phyloP scores from a whole-genome alignment of 495 filamentous ascomycete species.

The Penicillium steckii region DNA sequence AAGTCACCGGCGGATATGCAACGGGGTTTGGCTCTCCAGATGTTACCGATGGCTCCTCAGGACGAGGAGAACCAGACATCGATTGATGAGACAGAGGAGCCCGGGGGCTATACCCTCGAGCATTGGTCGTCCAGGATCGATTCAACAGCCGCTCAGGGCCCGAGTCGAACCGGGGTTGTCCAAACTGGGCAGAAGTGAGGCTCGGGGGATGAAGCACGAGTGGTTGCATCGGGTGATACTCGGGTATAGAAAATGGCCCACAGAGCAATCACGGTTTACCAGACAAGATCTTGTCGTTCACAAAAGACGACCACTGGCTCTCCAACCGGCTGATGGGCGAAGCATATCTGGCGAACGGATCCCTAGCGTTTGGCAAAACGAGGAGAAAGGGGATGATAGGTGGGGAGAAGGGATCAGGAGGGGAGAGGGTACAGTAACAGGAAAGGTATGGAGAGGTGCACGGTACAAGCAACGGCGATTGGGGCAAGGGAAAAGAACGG shows the following conservation, averaged over 20 bases:
- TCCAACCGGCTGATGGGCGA: conserved; percentile 19
- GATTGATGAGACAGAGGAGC: conserved; percentile 71
- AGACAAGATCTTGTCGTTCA: conserved; percentile 18
- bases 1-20: conserved; percentile 43
- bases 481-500: neutral
- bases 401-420: neutral
- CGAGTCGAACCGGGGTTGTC: conserved; percentile 40
- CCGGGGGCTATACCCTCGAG: conserved; percentile 64
- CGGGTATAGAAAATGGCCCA: conserved; percentile 16
- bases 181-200: conserved; percentile 42
- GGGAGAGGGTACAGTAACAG: neutral
- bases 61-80: conserved; percentile 80
- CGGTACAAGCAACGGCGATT: too few relatives aligned
- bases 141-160: conserved; percentile 70
- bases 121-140: conserved; percentile 66
- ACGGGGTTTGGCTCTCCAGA: conserved; percentile 54
- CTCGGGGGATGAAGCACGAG: conserved; percentile 47
- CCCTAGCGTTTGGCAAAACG: neutral
- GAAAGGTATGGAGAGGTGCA: too few relatives aligned
- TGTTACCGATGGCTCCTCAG: conserved; percentile 59
- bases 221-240: conserved; percentile 46
- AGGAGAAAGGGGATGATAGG: neutral
- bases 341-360: conserved; percentile 37
- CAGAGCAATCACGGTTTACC: conserved; percentile 2
- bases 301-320: conserved; percentile 25